Evolutionary conservation across 306 rosid genomes (phyloP).

Genomic region (Lablab purpureus): DNA sequence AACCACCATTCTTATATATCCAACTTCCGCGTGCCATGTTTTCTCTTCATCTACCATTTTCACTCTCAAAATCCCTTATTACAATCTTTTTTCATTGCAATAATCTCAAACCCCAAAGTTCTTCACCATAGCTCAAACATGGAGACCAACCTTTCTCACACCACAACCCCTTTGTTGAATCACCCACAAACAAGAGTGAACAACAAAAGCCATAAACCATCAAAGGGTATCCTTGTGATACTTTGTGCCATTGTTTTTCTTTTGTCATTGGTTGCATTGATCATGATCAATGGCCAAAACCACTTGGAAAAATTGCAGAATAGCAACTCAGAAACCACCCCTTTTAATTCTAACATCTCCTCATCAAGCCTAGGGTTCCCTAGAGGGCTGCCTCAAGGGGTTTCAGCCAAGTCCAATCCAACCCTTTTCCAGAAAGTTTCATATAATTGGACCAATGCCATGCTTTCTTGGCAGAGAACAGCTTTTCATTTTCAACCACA

Average conservation of each 20-base stretch:
- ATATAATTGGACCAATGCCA: slow-evolving; percentile 81
- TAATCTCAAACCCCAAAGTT: neutral
- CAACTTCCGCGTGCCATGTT: no score
- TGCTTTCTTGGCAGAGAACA: slow-evolving; percentile 91
- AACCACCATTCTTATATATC: slow-evolving; percentile 43
- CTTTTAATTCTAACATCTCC: neutral
- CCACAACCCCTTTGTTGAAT: slow-evolving; percentile 43
- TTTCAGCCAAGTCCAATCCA: slow-evolving; percentile 76
- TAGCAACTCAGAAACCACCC: neutral
- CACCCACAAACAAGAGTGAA: neutral
- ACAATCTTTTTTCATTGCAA: neutral
- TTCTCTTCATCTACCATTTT: slow-evolving; percentile 25
- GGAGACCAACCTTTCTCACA: slow-evolving; percentile 42
- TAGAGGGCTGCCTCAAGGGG: slow-evolving; percentile 72
- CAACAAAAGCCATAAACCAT: slow-evolving; percentile 22
- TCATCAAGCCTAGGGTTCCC: slow-evolving; percentile 30
- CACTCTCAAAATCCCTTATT: neutral
- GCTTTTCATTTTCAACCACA: slow-evolving; percentile 86
- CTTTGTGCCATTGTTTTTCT: slow-evolving; percentile 53
- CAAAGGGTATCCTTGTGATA: slow-evolving; percentile 42
- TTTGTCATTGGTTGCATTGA: slow-evolving; percentile 56
- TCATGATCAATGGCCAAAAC: slow-evolving; percentile 41
- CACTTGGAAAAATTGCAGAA: neutral
- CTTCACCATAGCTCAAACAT: slow-evolving; percentile 16
- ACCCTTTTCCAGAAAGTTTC: slow-evolving; percentile 33